Conservation (phyloP, 2,329 filamentous ascomycete species). For the Colletotrichum spinosum region DNA sequence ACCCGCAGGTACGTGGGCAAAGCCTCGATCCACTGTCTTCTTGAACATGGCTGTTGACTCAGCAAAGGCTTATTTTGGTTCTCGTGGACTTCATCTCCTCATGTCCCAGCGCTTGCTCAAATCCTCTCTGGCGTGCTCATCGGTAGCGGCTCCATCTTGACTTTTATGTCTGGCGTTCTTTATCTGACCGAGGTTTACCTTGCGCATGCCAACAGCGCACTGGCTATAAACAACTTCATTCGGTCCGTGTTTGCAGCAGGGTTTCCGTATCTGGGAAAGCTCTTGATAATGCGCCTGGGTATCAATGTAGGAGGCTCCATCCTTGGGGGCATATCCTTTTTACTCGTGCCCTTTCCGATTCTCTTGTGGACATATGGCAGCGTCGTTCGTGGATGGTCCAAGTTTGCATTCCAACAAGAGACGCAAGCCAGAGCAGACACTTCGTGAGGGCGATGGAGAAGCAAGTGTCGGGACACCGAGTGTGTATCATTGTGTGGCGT, state of each 20-base stretch:
- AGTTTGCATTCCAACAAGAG: neutral
- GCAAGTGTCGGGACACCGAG: no score
- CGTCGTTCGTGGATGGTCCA: neutral
- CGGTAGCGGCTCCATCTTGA: conserved; percentile 1
- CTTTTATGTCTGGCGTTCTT: neutral
- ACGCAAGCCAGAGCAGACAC: no score
- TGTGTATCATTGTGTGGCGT: no score
- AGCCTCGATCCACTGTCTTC: no score
- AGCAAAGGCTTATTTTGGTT: neutral
- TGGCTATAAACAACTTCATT: neutral
- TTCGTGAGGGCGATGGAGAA: no score
- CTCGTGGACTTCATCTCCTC: neutral
- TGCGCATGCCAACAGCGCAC: neutral
- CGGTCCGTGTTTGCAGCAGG: neutral
- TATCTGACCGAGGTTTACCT: conserved; percentile 1
- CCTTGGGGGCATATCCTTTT: neutral
- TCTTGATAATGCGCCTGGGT: neutral
- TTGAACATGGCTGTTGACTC: neutral
- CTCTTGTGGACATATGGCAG: neutral
- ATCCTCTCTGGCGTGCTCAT: neutral
- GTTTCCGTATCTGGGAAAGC: neutral
- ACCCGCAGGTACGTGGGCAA: neutral
- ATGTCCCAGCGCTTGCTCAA: neutral
- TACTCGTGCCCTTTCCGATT: neutral
- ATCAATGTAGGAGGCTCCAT: neutral